Base-by-base conservation (phyloP, 1,284 basidiomycete genomes). In the Rhodotorula mucilaginosa region DNA sequence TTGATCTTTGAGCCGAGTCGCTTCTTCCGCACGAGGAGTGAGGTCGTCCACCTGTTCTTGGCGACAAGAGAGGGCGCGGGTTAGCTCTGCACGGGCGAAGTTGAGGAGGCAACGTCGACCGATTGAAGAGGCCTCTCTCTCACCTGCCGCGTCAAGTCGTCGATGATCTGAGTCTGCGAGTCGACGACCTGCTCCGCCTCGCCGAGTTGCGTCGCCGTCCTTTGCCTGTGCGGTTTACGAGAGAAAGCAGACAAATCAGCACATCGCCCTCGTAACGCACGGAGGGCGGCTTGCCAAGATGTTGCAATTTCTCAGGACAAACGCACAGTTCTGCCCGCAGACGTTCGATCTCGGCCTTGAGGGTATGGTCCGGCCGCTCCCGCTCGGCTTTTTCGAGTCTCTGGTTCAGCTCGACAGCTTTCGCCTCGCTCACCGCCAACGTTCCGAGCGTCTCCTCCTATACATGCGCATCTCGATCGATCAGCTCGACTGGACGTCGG, bases 201-300 rank as follows among this genome's bases (percentile, higher is more conserved):
- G 19, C 88, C 89, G 13, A 96, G 84, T 77, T 91, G 90, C 70
- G 95, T 92, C 82, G 95, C 93, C 77, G 89, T 91, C 84, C 91
- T 92, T 83, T 91, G 92, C 79, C 91, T 93, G 81, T 56, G 26
- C 52, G 52, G 23, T 54, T 1, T 51, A 8, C 49, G 7, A 34
- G 34, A 34, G 34, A 34, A 34, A 34, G 34, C 34, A 34, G 34
- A 34, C 34, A 34, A 34, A 18, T 51, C 49, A 51, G 18, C 49
- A 21, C 1, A 34, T 34, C 34, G 34, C 34, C 34, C 34, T 34
- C 34, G 34, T 34, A 34, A 34, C 34, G 34, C 34, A 34, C 34
- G 34, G 34, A 44, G 39, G 39, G 10, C 39, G 39, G 39, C 2
- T 13, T 44, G 39, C 39, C 2, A 13, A 44, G 39, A 44, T 44